Evolutionary conservation across 768 basidiomycete species (phyloP).

Genomic region (Suillus bovinus): DNA sequence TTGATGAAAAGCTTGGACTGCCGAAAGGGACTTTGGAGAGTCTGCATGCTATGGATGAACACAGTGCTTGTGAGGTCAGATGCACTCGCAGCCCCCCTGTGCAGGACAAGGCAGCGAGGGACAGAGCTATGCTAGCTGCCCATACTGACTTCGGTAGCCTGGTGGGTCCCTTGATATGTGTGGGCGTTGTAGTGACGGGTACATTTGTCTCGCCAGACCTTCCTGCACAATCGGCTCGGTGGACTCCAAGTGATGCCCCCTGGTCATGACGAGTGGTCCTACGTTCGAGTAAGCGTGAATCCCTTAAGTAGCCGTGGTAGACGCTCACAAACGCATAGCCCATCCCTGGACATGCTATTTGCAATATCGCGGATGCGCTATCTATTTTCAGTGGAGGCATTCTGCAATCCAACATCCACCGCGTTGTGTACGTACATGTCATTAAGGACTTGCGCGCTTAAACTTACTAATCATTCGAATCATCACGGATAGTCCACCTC

Average conservation of each 20-base stretch:
- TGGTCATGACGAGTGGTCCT: constrained; percentile 63
- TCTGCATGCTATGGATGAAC: constrained; percentile 45
- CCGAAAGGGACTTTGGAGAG: constrained; percentile 46
- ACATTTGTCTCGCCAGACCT: constrained; percentile 41
- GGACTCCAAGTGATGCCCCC: constrained; percentile 70
- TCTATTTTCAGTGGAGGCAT: constrained; percentile 64
- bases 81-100: constrained; percentile 50
- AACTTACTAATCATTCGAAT: not conserved
- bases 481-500: constrained; percentile 43
- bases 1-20: constrained; percentile 57
- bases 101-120: constrained; percentile 24
- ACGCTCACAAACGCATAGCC: constrained; percentile 33
- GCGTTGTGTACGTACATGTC: constrained; percentile 48
- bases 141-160: constrained; percentile 80
- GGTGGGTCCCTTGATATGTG: constrained; percentile 36
- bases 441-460: not conserved
- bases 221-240: constrained; percentile 69
- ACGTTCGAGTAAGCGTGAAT: constrained; percentile 49
- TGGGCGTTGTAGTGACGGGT: not conserved
- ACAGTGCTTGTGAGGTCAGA: constrained; percentile 59
- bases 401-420: constrained; percentile 62
- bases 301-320: not conserved
- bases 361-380: constrained; percentile 65
- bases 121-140: constrained; percentile 52
- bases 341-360: constrained; percentile 55